Conservation (phyloP, 352 stramenopile species). For the Phytophthora citrophthora region DNA sequence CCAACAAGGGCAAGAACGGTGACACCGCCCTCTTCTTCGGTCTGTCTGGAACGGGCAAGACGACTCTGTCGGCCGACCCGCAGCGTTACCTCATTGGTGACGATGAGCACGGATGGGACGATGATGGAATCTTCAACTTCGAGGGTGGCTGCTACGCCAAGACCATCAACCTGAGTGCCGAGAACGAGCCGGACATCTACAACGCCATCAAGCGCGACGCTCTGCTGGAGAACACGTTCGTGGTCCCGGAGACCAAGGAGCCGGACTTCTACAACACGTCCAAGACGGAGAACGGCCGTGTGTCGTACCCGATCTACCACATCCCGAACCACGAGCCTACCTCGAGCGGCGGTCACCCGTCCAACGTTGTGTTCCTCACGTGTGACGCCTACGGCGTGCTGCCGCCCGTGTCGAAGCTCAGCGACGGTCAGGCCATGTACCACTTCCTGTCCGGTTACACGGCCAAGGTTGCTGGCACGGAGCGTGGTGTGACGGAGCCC, state of each 20-base stretch:
- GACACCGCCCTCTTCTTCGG: slow-evolving; percentile 99
- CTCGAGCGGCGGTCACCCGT: slow-evolving; percentile 93
- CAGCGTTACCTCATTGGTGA: slow-evolving; percentile 83
- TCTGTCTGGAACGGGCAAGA: slow-evolving; percentile 92
- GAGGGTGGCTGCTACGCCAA: slow-evolving; percentile 99
- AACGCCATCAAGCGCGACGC: slow-evolving; percentile 96
- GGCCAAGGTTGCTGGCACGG: slow-evolving; percentile 98
- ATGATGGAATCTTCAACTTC: slow-evolving; percentile 99
- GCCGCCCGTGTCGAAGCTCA: slow-evolving; percentile 96
- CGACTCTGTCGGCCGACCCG: slow-evolving; percentile 92
- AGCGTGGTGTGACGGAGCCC: slow-evolving; percentile 97
- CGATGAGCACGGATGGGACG: slow-evolving; percentile 97
- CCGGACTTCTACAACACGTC: slow-evolving; percentile 96
- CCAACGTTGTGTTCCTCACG: slow-evolving; percentile 98
- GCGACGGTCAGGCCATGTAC: slow-evolving; percentile 96
- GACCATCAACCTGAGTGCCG: slow-evolving; percentile 96
- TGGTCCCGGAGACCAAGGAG: slow-evolving; percentile 74
- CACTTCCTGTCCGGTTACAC: slow-evolving; percentile 99
- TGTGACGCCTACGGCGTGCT: slow-evolving; percentile 98
- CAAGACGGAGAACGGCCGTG: slow-evolving; percentile 98
- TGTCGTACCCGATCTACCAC: slow-evolving; percentile 99
- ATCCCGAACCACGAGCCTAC: slow-evolving; percentile 94
- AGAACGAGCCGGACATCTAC: slow-evolving; percentile 99
- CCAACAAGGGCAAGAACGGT: slow-evolving; percentile 97
- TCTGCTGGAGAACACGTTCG: slow-evolving; percentile 97